phyloP scores from a whole-genome alignment of 169 alveolate species.

The Plasmodium relictum region DNA sequence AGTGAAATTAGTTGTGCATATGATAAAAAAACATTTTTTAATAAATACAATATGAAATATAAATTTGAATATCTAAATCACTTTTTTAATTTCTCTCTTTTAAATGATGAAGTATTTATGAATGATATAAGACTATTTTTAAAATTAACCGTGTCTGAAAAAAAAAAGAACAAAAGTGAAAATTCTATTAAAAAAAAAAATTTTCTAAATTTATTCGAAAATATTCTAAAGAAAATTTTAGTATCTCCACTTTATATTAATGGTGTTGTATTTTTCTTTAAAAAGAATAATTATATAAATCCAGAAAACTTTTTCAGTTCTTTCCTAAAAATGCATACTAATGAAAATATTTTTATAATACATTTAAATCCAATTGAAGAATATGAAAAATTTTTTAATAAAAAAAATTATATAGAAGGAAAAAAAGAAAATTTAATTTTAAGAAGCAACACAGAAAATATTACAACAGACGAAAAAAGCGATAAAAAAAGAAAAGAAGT shows the following conservation, averaged over 20 bases:
- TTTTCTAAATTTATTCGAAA: conserved; percentile 25
- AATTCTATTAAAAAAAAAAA: conserved; percentile 44
- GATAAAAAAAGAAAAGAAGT: background rate
- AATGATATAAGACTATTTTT: conserved; percentile 29
- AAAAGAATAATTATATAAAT: conserved; percentile 68
- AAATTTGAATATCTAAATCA: conserved; percentile 35
- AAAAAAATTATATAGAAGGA: background rate
- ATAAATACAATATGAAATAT: conserved; percentile 49
- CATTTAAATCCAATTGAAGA: conserved; percentile 49
- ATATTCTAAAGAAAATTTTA: conserved; percentile 34
- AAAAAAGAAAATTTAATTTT: background rate
- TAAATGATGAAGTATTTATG: conserved; percentile 57
- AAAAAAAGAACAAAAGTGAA: conserved; percentile 42
- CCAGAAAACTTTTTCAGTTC: conserved; percentile 28
- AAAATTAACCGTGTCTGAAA: conserved; percentile 27
- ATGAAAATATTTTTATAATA: conserved; percentile 38
- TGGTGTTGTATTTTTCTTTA: conserved; percentile 58
- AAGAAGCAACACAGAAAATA: background rate
- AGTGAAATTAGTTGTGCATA: background rate
- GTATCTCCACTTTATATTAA: conserved; percentile 47
- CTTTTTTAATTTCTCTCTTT: conserved; percentile 57
- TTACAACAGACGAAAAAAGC: conserved; percentile 1
- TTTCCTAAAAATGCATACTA: conserved; percentile 15
- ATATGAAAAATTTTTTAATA: conserved; percentile 29
- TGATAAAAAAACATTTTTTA: conserved; percentile 42